Base-by-base conservation (phyloP, 106 monocot species). In the Allium sativum region DNA sequence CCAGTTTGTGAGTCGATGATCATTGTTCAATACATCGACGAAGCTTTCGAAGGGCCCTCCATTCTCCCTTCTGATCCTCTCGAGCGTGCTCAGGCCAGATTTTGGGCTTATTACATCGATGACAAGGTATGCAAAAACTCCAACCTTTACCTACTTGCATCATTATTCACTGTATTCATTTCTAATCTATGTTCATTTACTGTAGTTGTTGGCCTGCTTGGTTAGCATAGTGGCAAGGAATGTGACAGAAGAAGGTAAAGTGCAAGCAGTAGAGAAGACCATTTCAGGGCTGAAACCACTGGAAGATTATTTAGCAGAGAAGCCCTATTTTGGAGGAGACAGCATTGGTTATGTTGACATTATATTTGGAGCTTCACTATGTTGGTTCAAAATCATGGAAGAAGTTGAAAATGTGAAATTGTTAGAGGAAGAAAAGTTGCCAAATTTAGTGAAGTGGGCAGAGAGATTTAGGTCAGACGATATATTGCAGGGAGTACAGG, bases 301-400 rank as follows among this genome's bases (percentile, higher is more conserved):
- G 20, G 82, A 82, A 67, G 74, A 64, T 19, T 58, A 74, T 10
- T 74, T 82, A 20, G 68, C 52, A 54, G 73, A 74, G 10, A 70
- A 70, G 58, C 19, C n/a, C 13, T 77, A 65, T 65, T 81, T 81
- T 45, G 56, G 61, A 41, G 76, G 76, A 4, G 76, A 81, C 55
- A 53, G 6, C 47, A 61, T 82, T 7, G 77, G 77, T 2, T 82
- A 70, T 67, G 19, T 82, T 11, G 77, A 82, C 62, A 77, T 82
- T 40, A 61, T 62, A 1, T 44, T 82, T 0, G 82, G 82, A 1
- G 18, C 56, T 53, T 58, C 7, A 51, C 18, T 77, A 56, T 64
- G 13, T 7, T 66, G 62, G 72, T 5, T 82, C 44, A 47, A 12
- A 51, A 77, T 41, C 0, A 15, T 13, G 0, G 66, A 66, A 45